Conservation (phyloP, 768 basidiomycete species). For the Lentinula detonsa region DNA sequence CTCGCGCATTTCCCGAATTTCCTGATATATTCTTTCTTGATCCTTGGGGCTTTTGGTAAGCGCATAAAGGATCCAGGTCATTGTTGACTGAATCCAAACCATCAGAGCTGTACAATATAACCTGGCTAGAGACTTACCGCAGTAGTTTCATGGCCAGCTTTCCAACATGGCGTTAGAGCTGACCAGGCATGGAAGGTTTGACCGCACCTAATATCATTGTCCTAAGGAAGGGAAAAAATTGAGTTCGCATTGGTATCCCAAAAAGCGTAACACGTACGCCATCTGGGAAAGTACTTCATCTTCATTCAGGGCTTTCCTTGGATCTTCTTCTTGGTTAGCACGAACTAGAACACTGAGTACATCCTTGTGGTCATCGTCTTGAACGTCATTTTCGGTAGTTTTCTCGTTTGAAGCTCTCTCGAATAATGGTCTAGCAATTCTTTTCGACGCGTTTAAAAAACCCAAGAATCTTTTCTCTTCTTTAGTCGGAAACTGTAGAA, state of each 20-base stretch:
- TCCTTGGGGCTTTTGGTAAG: constrained; percentile 51
- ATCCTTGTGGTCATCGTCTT: neutral
- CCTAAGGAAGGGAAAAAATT: neutral
- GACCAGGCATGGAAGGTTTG: neutral
- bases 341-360: constrained; percentile 24
- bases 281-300: constrained; percentile 46
- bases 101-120: neutral
- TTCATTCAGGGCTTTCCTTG: constrained; percentile 33
- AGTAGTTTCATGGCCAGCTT: constrained; percentile 46
- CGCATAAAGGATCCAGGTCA: constrained; percentile 58
- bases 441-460: constrained; percentile 1
- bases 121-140: constrained; percentile 16
- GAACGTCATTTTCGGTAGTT: neutral
- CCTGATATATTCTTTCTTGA: constrained; percentile 56
- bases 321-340: constrained; percentile 47
- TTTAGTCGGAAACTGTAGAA: neutral
- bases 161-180: neutral
- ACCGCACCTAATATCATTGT: neutral
- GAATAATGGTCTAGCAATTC: neutral
- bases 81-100: constrained; percentile 23
- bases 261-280: constrained; percentile 14
- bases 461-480: neutral
- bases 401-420: neutral
- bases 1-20: constrained; percentile 31
- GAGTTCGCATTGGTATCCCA: no score